Percentiles rank a stretch among this genome's conserved stretches.
phyloP scores from a whole-genome alignment of 2,329 filamentous ascomycete species.

The Rutstroemia sp. region DNA sequence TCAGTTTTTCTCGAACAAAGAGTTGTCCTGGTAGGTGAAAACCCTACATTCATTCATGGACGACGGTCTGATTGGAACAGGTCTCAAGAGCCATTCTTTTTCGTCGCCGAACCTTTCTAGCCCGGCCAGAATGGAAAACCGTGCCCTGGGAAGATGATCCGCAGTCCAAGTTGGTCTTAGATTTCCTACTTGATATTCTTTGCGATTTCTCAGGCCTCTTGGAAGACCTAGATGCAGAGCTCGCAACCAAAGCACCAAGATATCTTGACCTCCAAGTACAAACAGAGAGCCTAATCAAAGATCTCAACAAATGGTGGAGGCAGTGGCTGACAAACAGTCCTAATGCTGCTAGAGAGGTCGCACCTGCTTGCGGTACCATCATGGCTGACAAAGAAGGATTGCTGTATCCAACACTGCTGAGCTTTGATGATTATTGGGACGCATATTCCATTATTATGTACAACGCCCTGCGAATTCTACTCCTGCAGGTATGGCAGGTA shows the following conservation, averaged over 20 bases:
- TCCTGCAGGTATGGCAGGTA: constrained; percentile 10
- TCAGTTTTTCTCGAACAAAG: constrained; percentile 5
- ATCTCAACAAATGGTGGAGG: constrained; percentile 12
- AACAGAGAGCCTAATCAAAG: constrained; percentile 3
- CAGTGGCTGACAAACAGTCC: constrained; percentile 6
- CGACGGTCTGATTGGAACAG: constrained; percentile 3
- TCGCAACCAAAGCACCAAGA: neutral
- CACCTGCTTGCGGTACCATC: neutral
- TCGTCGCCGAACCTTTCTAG: constrained; percentile 11
- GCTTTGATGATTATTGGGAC: constrained; percentile 7
- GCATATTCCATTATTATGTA: constrained; percentile 8
- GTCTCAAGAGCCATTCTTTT: constrained; percentile 8
- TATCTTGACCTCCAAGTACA: constrained; percentile 4
- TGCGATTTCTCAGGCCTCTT: constrained; percentile 4
- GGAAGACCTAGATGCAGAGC: neutral
- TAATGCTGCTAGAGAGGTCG: neutral
- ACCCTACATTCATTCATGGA: neutral
- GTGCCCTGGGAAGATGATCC: constrained; percentile 15
- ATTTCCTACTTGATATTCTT: constrained; percentile 13
- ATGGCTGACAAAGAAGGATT: neutral
- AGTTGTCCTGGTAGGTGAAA: neutral
- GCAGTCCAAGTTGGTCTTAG: constrained; percentile 9
- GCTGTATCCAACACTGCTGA: constrained; percentile 7
- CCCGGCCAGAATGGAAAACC: constrained; percentile 10
- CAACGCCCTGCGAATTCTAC: constrained; percentile 10